Base-by-base conservation (phyloP, 805 yeast genomes). In the Saccharomycopsis sp. region DNA sequence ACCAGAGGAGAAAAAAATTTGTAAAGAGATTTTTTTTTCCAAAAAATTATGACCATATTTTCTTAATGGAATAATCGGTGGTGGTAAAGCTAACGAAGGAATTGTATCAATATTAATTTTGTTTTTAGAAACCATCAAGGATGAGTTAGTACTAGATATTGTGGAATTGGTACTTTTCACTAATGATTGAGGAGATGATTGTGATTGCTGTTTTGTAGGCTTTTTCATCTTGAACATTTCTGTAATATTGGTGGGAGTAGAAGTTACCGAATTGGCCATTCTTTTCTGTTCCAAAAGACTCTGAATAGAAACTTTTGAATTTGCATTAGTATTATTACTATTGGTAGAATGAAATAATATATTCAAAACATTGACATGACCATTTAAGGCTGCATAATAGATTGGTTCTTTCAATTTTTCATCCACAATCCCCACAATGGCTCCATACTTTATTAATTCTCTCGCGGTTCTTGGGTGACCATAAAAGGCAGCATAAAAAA, bases 21-120 rank as follows among this genome's bases (percentile, higher is more conserved):
- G 95, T 23, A 92, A 69, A 47, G 87, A 76, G 3, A 85, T 85
- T 57, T 85, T 86, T 56, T 83, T 84, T 55, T 92, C 97, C 53
- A 92, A 62, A 63, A 87, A 92, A 57, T 86, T 92, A 60, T 92
- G 98, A 13, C 98, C 98, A 56, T 92, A 92, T 52, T 94, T 74
- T 52, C 96, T 70, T 40, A 92, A 63, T 1, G 98, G 98, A 37
- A 92, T 76, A 40, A 92, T 85, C 3, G 98, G 98, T 1, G 98
- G 98, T 1, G 98, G 98, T 43, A 92, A 66, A 18, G 87, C 75
- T 36, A 92, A 69, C 52, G 86, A 95, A 0, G 98, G 97, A 40
- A 92, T 89, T 14, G 76, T 69, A 49, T 86, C 94, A 5, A 74
- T 63, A 39, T 67, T 72, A 20, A 52, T 41, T 8, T 47, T 37